These are phyloP conservation scores for Arabidopsis hybrid DNA, from an alignment of 441 rosid genomes.

Conservation along the genomic window DNA sequence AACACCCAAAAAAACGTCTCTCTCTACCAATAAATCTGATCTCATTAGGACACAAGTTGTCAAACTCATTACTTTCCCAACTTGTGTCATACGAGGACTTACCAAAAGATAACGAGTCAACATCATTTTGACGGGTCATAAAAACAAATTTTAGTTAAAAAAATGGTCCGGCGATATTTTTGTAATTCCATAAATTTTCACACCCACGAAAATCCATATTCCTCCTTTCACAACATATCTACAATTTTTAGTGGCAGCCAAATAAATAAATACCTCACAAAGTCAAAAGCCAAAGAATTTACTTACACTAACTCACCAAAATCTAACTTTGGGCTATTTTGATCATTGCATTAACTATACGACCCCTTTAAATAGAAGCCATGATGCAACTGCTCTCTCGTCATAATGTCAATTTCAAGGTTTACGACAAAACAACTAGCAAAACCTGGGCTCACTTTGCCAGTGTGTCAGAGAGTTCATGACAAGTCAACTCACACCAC, in stretches of 20 bases:
- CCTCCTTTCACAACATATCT: not conserved
- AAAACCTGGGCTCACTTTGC: constrained; percentile 46
- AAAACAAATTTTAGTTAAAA: not conserved
- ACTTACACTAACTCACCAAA: not conserved
- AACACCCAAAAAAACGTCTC: not conserved
- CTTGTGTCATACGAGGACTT: constrained; percentile 40
- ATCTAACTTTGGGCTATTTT: constrained; percentile 9
- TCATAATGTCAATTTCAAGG: constrained; percentile 36
- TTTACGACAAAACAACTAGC: constrained; percentile 42
- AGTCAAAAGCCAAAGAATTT: constrained; percentile 25
- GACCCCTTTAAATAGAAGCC: constrained; percentile 37
- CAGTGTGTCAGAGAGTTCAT: constrained; percentile 46
- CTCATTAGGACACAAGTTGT: constrained; percentile 35
- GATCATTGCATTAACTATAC: constrained; percentile 31
- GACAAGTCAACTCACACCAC: constrained; percentile 46
- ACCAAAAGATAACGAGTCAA: constrained; percentile 33
- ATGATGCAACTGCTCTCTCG: constrained; percentile 39
- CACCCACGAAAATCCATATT: constrained; percentile 5
- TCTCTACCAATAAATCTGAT: constrained; percentile 2
- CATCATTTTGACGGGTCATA: constrained; percentile 37
- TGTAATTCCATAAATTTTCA: not conserved
- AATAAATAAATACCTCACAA: constrained; percentile 10
- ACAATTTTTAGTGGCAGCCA: constrained; percentile 15
- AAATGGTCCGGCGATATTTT: not conserved
- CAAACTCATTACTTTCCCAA: constrained; percentile 42